Base-by-base conservation (phyloP, 805 yeast species). In the Priceomyces melissophilus region DNA sequence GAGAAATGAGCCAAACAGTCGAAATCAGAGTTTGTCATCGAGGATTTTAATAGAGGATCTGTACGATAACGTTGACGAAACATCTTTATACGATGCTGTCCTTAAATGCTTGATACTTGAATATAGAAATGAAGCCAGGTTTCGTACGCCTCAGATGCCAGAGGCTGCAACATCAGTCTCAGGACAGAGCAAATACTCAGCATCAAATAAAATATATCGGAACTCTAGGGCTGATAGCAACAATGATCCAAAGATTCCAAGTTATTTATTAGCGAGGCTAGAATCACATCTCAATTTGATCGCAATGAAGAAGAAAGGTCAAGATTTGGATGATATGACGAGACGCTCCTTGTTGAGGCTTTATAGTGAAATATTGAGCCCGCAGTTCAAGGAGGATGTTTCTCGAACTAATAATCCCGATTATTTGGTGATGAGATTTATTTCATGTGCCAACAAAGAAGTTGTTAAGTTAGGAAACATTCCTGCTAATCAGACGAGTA, bases 91-190 rank as follows among this genome's bases (percentile, higher is more conserved):
- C 48, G 70, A 71, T 36, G 68, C 75, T 25, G 69, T 81, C 1
- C 53, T 84, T 35, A 79, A 81, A 50, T 59, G 80, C 5, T 55
- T 82, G 2, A 57, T 84, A 10, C 55, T 84, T 13, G 83, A 79
- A 36, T 82, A 84, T 50, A 63, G 76, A 40, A 78, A 73, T 43
- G 87, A 82, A 57, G 86, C 86, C 2, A 60, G 87, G 29, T 83
- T 82, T 61, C 60, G 72, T 38, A 67, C 63, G 11, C 58, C 60
- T 6, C 42, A 49, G 9, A 40, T 47, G 17, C 46, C 41, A 25
- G 26, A 27, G 13, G 25, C 25, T 4, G 8, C 25, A 20, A 20
- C 25, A 8, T 8, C 25, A 20, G 25, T 20, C 4, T 20, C 25
- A 5, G 25, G 7, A 5, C 25, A 20, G 25, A 20, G 11, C 30